Evolutionary conservation across 768 basidiomycete species (phyloP), one percentile per base, ranked within the genome.

Genomic region (Phylloporus rhodoxanthus): DNA sequence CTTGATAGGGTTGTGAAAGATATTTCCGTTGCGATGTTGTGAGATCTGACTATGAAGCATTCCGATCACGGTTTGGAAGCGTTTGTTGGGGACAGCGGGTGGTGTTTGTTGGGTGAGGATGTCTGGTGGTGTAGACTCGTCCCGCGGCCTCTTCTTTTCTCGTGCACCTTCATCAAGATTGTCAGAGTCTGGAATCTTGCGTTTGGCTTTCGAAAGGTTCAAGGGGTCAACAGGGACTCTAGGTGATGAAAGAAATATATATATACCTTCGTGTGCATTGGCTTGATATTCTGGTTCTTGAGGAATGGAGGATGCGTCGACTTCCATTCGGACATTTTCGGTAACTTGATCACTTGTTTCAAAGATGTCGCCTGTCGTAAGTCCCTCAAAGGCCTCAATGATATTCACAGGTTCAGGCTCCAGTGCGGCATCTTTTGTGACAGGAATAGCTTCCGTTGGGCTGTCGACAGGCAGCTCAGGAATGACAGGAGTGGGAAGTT

Each of bases 1-100:
- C 63, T 86, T 90, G 67, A 97, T 91, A 20, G 93, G 92, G 57
- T 87, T 86, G 59, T 88, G 85, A 62, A 95, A 95, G 47, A 95
- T 87, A 53, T 84, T 90, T 44, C 90, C 93, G 57, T 88, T 87
- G 32, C 88, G 81, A 62, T 93, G 90, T 59, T 84, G 81, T 2
- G 85, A 84, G 52, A 95, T 91, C 53, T 85, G 82, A 13, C 83
- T 80, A 61, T 91, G 85, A 26, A 95, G 74, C 75, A 88, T 80
- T 48, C 76, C 75, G 44, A 96, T 89, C 33, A 93, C 81, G 46
- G 79, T 82, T 63, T 92, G 87, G 63, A 91, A 91, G 28, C 79
- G 79, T 54, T 86, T 88, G 60, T 81, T 74, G 8, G 81, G 66
- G 19, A 67, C 34, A 1, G 63, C 48, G 19, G 67, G 60, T 19